Evolutionary conservation across 2,329 filamentous ascomycete species (phyloP), one percentile per base, ranked within the genome.

Genomic region (Colletotrichum liriopes): DNA sequence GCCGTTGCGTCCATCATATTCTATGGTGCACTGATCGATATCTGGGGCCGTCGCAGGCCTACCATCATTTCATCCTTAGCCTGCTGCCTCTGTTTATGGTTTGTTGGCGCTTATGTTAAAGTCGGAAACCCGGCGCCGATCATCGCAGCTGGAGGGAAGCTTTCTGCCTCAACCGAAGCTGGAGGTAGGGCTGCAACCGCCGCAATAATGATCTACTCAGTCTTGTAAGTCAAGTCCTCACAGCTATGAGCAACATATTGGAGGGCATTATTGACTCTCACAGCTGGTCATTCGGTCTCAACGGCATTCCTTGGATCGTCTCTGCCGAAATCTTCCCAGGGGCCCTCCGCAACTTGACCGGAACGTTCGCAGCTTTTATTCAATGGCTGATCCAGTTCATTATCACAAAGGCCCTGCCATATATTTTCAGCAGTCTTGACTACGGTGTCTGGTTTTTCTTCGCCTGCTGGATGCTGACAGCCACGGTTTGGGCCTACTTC

Each of bases 361-460:
- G 83, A 14, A 84, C 82, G 1, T 84, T 77, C 56, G 82, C 83
- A 1, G 83, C 83, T 5, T 78, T 83, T 1, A 77, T 79, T 23
- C 83, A 85, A 76, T 85, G 83, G 78, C 76, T 82, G n/a, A 81
- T 79, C 5, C 83, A 84, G 52, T 85, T 86, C 63, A 78, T 80
- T 69, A 83, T 86, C 65, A 84, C 83, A 12, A 84, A 85, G 68
- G 79, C 84, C 0, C 77, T 85, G 1, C 84, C 84, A 0, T 86
- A 85, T 71, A 86, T 86, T 55, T 83, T 86, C 73, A 80, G 77
- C 52, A 81, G 80, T 0, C 78, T 86, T 12, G 80, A 81, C 29
- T 89, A 85, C 75, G 88, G 88, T 6, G 86, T 86, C 1, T 90
- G 87, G 82, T 88, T 89, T 79, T 89, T 90, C 80, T 90, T 90